Percentiles rank a stretch among this genome's conserved stretches.
Evolutionary conservation across 2,329 filamentous ascomycete species (phyloP).

Genomic region (Metarhizium humberi): DNA sequence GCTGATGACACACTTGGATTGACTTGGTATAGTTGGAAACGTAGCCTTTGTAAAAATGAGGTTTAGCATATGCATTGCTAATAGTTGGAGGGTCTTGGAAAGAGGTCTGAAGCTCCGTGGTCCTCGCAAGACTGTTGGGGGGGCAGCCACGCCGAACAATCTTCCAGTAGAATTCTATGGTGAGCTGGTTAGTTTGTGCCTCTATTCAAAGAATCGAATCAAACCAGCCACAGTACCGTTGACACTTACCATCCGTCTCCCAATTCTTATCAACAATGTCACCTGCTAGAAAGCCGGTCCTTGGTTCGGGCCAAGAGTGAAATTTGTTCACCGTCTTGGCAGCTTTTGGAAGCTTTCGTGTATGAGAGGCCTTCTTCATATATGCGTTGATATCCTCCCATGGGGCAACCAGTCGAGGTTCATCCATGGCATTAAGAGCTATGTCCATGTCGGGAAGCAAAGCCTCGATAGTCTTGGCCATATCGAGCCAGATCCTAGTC

Average conservation of each 20-base stretch:
- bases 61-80: constrained; percentile 32
- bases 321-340: constrained; percentile 36
- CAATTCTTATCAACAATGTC: constrained; percentile 33
- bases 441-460: constrained; percentile 59
- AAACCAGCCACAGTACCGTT: neutral
- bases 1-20: constrained; percentile 56
- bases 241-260: constrained; percentile 39
- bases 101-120: constrained; percentile 29
- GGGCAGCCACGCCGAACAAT: constrained; percentile 51
- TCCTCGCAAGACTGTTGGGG: constrained; percentile 51
- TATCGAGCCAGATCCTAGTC: constrained; percentile 45
- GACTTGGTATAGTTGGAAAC: constrained; percentile 53
- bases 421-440: constrained; percentile 58
- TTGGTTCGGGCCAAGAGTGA: constrained; percentile 29
- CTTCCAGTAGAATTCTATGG: constrained; percentile 44
- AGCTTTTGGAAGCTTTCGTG: constrained; percentile 31
- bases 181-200: neutral
- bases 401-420: constrained; percentile 53
- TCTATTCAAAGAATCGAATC: neutral
- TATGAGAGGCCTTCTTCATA: constrained; percentile 42
- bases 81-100: constrained; percentile 37
- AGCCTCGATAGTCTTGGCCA: constrained; percentile 43
- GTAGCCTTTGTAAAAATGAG: constrained; percentile 46
- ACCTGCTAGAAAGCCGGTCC: constrained; percentile 23
- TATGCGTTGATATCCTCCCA: constrained; percentile 51